A percentile compares a stretch with the other conserved stretches of the same genome.
These are phyloP conservation scores for Diaporthe destruens DNA, from an alignment of 2,329 filamentous ascomycete genomes.

Conservation along the genomic window DNA sequence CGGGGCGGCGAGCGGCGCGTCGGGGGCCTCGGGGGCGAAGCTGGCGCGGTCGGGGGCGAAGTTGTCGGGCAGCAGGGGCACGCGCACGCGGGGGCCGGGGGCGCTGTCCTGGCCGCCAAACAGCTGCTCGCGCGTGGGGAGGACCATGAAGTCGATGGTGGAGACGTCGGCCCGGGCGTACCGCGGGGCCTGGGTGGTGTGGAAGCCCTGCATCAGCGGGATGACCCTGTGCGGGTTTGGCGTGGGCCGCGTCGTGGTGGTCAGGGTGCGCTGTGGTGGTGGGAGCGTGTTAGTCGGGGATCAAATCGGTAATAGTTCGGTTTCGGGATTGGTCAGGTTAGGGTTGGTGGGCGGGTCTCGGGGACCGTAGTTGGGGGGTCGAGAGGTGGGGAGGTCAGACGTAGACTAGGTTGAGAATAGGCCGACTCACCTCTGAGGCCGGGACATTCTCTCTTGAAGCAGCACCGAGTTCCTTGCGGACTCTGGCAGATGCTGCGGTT, in stretches of 20 bases:
- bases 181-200: slow-evolving; percentile 57
- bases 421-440: slow-evolving; percentile 37
- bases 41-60: slow-evolving; percentile 60
- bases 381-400: neutral
- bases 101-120: slow-evolving; percentile 50
- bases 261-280: slow-evolving; percentile 55
- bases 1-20: slow-evolving; percentile 56
- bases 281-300: slow-evolving; percentile 44
- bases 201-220: slow-evolving; percentile 75
- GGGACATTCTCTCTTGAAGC: slow-evolving; percentile 14
- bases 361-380: slow-evolving; percentile 19
- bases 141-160: slow-evolving; percentile 65
- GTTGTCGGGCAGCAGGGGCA: slow-evolving; percentile 73
- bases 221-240: slow-evolving; percentile 57
- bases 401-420: neutral
- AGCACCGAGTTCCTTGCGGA: slow-evolving; percentile 62
- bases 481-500: slow-evolving; percentile 55
- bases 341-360: too few species aligned
- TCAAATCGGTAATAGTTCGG: slow-evolving; percentile 38
- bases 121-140: slow-evolving; percentile 59
- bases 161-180: slow-evolving; percentile 50
- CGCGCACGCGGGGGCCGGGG: slow-evolving; percentile 57
- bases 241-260: slow-evolving; percentile 59
- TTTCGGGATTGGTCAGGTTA: slow-evolving; percentile 15
- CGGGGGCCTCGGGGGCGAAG: slow-evolving; percentile 57